Base-by-base conservation (phyloP, 1,284 basidiomycete genomes). In the Meripilus lineatus region DNA sequence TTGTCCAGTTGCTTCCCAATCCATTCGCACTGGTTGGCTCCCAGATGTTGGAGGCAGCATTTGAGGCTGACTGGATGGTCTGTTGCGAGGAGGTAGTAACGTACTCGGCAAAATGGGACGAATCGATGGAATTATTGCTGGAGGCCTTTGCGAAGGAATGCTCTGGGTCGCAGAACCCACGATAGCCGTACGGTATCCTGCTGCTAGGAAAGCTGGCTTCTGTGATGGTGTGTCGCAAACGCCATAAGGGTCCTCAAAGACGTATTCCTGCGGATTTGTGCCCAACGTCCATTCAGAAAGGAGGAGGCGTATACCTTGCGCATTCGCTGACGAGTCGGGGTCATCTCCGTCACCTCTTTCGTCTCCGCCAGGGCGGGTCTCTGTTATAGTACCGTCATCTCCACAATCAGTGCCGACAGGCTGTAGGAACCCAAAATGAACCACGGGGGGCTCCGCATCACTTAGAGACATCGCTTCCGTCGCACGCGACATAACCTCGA, bases 211-310 rank as follows among this genome's bases (percentile, higher is more conserved):
- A 30, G 28, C 28, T 21, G 24, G 21, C 11, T 18, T 17, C 15
- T 38, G 45, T 22, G 44, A 20, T 34, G 46, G 34, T 11, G 45
- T 52, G 8, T 8, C 8, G 8, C n/a, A 8, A 40, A 69, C 64
- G 34, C 66, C 66, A 54, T 84, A 85, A 2, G 75, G 74, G 52
- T 85, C 79, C 13, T 54, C 58, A 56, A 77, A 84, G 3, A 57
- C 55, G 51, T 77, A 81, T 7, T 70, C 55, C 4, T 67, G 61
- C 2, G 77, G 74, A 58, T 79, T 66, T 3, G 65, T 53, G 7
- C 80, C 78, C 15, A 76, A 47, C 41, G 75, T 68, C 85, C 86
- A 89, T 40, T 84, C 81, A 42, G 74, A 71, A 42, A 89, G 59
- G 30, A 89, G 65, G 13, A 80, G 65, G 28, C 80, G 71, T 5